Base-by-base conservation (phyloP, 1,284 basidiomycete genomes). In the Apiotrichum porosum region DNA sequence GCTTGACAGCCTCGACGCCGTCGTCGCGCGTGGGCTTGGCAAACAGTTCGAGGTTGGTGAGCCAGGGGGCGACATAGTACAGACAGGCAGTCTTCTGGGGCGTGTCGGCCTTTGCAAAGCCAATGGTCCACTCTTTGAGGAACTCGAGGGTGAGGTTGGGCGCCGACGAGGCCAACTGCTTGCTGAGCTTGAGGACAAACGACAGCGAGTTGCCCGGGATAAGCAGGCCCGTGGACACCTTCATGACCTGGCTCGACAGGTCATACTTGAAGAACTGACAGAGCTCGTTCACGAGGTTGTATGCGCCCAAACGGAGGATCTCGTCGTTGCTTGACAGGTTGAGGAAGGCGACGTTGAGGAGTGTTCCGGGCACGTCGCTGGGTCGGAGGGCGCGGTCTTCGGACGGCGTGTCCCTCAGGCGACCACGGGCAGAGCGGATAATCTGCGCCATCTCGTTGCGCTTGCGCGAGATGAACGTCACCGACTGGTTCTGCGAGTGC, bases 61-160 rank as follows among this genome's bases (percentile, higher is more conserved):
- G 78, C 90, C 90, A 94, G 3, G 90, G 88, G 37, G 79, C 80
- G 75, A 92, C 79, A 62, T 90, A 91, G 52, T 85, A 81, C 17
- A 91, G 68, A 60, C 83, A 88, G 44, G 80, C 80, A 23, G 86
- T 80, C 45, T 83, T 81, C 47, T 83, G 82, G 2, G 79, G 72
- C n/a, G 56, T 81, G 48, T 81, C 79, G 68, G 86, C 80, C 22
- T 80, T 78, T 23, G 56, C 49, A 38, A 73, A 75, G 2, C 73
- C 72, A 4, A 80, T 77, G 23, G 81, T 81, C 41, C 91, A 85
- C 71, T 92, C 89, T 18, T 83, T 81, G 47, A 93, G 76, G 72
- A 93, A 88, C 68, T 92, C 88, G 18, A 93, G 76, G 0, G 89
- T 91, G 37, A 92, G 75, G 24, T 88, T 81, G 10, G 89, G 87